Percentiles rank a stretch among this genome's conserved stretches.
phyloP scores from a whole-genome alignment of 1,284 basidiomycete species.

The Agroathelia rolfsii region DNA sequence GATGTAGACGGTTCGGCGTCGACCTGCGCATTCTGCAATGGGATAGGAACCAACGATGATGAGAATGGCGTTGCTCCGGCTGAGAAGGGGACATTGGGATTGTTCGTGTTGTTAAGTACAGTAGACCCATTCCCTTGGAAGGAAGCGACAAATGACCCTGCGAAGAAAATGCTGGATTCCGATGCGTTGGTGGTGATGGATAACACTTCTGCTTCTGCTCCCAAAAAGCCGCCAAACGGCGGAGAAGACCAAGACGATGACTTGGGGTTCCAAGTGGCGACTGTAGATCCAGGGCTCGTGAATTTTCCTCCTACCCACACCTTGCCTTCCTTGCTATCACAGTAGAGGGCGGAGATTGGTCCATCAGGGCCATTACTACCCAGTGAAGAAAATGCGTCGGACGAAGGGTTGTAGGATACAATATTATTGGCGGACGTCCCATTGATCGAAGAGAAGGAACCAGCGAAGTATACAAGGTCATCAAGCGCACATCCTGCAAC shows the following conservation, averaged over 20 bases:
- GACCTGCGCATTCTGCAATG: slow-evolving; percentile 59
- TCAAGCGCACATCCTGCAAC: slow-evolving; percentile 54
- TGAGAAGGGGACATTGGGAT: slow-evolving; percentile 69
- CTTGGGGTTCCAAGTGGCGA: slow-evolving; percentile 72
- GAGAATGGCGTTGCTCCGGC: slow-evolving; percentile 78
- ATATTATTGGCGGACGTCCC: slow-evolving; percentile 53
- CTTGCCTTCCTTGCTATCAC: slow-evolving; percentile 61
- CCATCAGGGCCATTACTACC: slow-evolving; percentile 61
- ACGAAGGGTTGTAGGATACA: slow-evolving; percentile 60
- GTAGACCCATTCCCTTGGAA: slow-evolving; percentile 52
- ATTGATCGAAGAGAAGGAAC: slow-evolving; percentile 63
- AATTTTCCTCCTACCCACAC: slow-evolving; percentile 87
- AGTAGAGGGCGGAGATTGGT: slow-evolving; percentile 68
- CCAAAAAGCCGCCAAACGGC: slow-evolving; percentile 77
- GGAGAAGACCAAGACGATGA: slow-evolving; percentile 63
- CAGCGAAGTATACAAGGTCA: slow-evolving; percentile 63
- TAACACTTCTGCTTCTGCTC: slow-evolving; percentile 56
- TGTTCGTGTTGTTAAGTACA: slow-evolving; percentile 50
- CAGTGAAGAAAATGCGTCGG: slow-evolving; percentile 48
- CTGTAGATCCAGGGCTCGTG: slow-evolving; percentile 55
- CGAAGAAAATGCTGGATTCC: slow-evolving; percentile 71
- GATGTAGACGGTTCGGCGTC: slow-evolving; percentile 64
- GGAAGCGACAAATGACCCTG: slow-evolving; percentile 76
- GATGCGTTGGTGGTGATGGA: slow-evolving; percentile 74
- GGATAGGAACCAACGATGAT: slow-evolving; percentile 83